A percentile compares a stretch with the other conserved stretches of the same genome.
These are phyloP conservation scores for Fraxinus velutina DNA, from an alignment of 305 asterid genomes.

Conservation along the genomic window DNA sequence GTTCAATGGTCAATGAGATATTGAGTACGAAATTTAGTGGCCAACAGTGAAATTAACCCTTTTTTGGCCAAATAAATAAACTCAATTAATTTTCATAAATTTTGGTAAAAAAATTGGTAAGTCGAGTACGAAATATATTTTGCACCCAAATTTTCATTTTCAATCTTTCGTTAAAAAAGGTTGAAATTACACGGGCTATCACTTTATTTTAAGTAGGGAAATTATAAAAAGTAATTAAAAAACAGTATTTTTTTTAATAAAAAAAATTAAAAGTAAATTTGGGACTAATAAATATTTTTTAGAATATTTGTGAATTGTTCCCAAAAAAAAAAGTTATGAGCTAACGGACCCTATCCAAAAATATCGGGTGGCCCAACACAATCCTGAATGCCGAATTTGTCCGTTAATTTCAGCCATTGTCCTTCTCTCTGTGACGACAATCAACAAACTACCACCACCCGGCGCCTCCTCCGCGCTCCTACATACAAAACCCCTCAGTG, in stretches of 20 bases:
- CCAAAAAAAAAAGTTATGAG: neutral
- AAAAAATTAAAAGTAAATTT: too few relatives aligned
- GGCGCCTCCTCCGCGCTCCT: neutral
- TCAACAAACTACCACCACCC: neutral
- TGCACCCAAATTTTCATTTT: neutral
- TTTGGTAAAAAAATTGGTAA: neutral
- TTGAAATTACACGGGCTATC: neutral
- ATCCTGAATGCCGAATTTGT: constrained; percentile 9
- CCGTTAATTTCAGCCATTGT: constrained; percentile 39
- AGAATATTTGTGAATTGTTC: neutral
- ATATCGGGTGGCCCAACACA: neutral
- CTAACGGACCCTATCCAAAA: neutral
- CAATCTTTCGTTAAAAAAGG: neutral
- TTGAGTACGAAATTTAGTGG: neutral
- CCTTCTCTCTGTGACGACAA: neutral
- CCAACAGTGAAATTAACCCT: neutral
- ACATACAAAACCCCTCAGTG: constrained; percentile 27
- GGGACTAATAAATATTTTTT: too few relatives aligned
- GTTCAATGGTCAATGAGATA: neutral
- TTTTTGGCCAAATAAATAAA: neutral
- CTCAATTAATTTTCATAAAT: neutral
- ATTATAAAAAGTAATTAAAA: too few relatives aligned
- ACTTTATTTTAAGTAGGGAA: neutral
- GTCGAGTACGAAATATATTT: neutral
- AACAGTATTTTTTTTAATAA: too few relatives aligned